A percentile compares a stretch with the other conserved stretches of the same genome.
Evolutionary conservation across 805 yeast genomes (phyloP).

Genomic region (Starmerella etchellsii): DNA sequence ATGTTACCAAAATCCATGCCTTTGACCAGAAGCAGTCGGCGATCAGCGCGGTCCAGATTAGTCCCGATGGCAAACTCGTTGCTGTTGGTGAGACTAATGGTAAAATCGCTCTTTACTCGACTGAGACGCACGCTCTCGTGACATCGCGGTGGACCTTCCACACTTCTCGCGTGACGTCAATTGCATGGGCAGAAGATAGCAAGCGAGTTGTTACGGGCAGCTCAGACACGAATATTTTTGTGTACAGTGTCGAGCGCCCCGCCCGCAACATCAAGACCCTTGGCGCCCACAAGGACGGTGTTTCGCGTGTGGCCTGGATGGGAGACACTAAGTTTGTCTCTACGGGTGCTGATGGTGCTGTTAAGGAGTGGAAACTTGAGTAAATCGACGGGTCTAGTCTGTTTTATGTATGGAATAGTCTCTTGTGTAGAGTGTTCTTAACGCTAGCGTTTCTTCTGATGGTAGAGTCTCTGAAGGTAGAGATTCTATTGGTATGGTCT

Average conservation of each 20-base stretch:
- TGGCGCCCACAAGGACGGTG: slow-evolving; percentile 85
- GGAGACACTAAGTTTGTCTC: slow-evolving; percentile 39
- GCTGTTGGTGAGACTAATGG: slow-evolving; percentile 87
- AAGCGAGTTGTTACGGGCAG: slow-evolving; percentile 67
- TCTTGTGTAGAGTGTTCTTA: no score
- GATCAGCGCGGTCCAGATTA: slow-evolving; percentile 50
- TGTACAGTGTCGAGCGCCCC: slow-evolving; percentile 71
- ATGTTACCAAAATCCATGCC: slow-evolving; percentile 25
- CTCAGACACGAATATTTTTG: slow-evolving; percentile 64
- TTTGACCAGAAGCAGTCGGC: slow-evolving; percentile 43
- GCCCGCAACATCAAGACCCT: slow-evolving; percentile 58
- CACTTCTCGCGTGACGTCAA: slow-evolving; percentile 63
- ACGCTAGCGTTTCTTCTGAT: no score
- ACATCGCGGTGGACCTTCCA: slow-evolving; percentile 96
- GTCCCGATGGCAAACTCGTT: slow-evolving; percentile 52
- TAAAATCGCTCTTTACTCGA: slow-evolving; percentile 63
- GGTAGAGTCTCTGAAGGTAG: no score
- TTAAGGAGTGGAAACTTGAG: slow-evolving; percentile 52
- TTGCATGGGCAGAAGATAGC: slow-evolving; percentile 68
- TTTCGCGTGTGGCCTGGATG: slow-evolving; percentile 59
- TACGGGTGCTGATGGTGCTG: slow-evolving; percentile 69
- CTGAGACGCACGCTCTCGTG: slow-evolving; percentile 33
- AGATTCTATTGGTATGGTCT: no score
- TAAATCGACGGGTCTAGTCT: not conserved
- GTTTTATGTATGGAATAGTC: not conserved